Percentiles rank a stretch among this genome's conserved stretches.
Evolutionary conservation across 2,329 filamentous ascomycete species (phyloP).

Genomic region (Calonectria fujianensis): DNA sequence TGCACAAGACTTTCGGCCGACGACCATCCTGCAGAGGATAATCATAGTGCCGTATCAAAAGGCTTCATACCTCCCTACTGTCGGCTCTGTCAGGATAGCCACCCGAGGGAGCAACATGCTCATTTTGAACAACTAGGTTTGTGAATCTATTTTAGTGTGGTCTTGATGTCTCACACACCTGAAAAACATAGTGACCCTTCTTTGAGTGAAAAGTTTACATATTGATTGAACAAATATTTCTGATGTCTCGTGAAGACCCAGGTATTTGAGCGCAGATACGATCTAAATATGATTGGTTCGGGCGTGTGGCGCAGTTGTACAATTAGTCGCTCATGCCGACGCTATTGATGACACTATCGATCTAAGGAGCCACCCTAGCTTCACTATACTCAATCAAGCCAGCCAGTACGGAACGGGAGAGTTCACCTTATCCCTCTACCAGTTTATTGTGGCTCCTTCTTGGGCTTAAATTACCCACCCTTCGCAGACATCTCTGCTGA

Average conservation of each 20-base stretch:
- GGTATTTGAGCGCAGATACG: neutral
- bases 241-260: neutral
- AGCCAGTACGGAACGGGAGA: neutral
- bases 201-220: too few species aligned
- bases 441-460: neutral
- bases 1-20: too few species aligned
- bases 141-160: too few species aligned
- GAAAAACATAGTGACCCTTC: too few species aligned
- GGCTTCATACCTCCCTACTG: too few species aligned
- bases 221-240: too few species aligned
- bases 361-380: neutral
- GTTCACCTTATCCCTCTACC: neutral
- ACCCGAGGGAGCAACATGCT: too few species aligned
- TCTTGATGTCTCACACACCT: too few species aligned
- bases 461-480: neutral
- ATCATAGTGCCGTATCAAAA: too few species aligned
- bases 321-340: neutral
- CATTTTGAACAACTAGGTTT: too few species aligned
- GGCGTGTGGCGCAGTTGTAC: neutral
- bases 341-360: neutral
- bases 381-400: neutral
- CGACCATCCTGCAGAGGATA: too few species aligned
- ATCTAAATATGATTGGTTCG: neutral
- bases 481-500: neutral
- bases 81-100: too few species aligned